Evolutionary conservation across 169 alveolate species (phyloP).

Genomic region (Haemoproteus tartakovskyi): DNA sequence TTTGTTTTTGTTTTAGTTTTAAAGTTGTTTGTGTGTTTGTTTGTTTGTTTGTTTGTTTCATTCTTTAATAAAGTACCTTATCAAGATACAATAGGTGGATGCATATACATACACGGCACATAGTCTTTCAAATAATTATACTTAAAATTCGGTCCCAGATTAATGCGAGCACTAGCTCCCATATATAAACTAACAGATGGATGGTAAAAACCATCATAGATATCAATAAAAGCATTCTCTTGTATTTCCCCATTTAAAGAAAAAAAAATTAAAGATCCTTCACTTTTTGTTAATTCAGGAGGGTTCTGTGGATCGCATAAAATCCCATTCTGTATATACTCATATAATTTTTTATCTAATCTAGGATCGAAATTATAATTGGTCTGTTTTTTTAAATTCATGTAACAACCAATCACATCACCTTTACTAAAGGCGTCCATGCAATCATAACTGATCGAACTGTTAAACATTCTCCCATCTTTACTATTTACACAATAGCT

Average conservation of each 20-base stretch:
- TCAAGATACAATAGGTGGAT: conserved; percentile 61
- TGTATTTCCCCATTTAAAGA: conserved; percentile 81
- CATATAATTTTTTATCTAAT: conserved; percentile 78
- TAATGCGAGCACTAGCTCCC: conserved; percentile 82
- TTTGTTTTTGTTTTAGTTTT: too few relatives aligned
- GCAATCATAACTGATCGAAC: conserved; percentile 66
- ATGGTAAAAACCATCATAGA: conserved; percentile 82
- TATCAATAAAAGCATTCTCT: conserved; percentile 66
- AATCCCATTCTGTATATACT: conserved; percentile 79
- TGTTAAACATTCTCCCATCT: conserved; percentile 67
- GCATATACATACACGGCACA: conserved; percentile 71
- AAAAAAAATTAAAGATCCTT: conserved; percentile 78
- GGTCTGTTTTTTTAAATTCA: conserved; percentile 67
- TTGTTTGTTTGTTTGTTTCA: too few relatives aligned
- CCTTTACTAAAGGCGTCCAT: conserved; percentile 66
- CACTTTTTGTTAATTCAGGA: conserved; percentile 68
- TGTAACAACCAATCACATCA: conserved; percentile 76
- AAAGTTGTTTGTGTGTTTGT: too few relatives aligned
- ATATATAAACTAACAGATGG: conserved; percentile 84
- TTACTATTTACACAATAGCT: conserved; percentile 61
- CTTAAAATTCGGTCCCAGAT: conserved; percentile 73
- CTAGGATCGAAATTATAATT: conserved; percentile 79
- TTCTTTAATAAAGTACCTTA: too few relatives aligned
- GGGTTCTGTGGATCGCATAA: conserved; percentile 82
- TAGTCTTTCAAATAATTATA: conserved; percentile 68